These are phyloP conservation scores for Amesomyces nigricolor DNA, from an alignment of 2,329 filamentous ascomycete genomes.

Conservation along the genomic window DNA sequence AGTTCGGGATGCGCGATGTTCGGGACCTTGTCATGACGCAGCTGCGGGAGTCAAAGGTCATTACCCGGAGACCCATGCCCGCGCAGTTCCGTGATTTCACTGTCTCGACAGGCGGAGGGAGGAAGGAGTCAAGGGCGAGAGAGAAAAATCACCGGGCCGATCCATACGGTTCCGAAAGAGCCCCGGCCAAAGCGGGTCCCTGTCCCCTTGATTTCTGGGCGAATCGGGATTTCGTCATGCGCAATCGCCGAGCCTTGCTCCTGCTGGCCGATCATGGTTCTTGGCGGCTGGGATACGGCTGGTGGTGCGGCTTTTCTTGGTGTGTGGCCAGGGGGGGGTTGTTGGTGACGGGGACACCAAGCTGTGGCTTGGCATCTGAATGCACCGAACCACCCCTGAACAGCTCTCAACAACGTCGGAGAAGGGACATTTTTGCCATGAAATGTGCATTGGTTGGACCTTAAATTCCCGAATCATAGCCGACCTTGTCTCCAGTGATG, in stretches of 20 bases:
- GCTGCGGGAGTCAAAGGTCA: slow-evolving; percentile 9
- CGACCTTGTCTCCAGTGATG: no score
- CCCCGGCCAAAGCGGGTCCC: slow-evolving; percentile 9
- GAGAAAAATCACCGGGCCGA: slow-evolving; percentile 20
- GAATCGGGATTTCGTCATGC: slow-evolving; percentile 23
- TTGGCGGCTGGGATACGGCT: slow-evolving; percentile 4
- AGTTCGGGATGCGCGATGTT: slow-evolving; percentile 15
- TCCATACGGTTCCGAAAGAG: slow-evolving; percentile 10
- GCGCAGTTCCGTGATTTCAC: slow-evolving; percentile 1
- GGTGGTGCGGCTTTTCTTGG: slow-evolving; percentile 10
- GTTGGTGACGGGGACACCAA: no score
- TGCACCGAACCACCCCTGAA: background rate
- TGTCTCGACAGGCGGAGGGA: slow-evolving; percentile 5
- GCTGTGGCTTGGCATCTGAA: slow-evolving; percentile 4
- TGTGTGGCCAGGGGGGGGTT: no score
- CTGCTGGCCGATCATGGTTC: slow-evolving; percentile 3
- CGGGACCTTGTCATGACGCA: slow-evolving; percentile 23
- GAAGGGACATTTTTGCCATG: no score
- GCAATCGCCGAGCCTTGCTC: slow-evolving; percentile 17
- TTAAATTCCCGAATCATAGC: no score
- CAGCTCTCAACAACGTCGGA: background rate
- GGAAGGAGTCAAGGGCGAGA: slow-evolving; percentile 2
- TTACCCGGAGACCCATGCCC: slow-evolving; percentile 12
- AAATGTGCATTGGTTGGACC: no score
- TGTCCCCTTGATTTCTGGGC: slow-evolving; percentile 14